Conservation (phyloP, 2,329 filamentous ascomycete species). For the Trichoderma asperellum region DNA sequence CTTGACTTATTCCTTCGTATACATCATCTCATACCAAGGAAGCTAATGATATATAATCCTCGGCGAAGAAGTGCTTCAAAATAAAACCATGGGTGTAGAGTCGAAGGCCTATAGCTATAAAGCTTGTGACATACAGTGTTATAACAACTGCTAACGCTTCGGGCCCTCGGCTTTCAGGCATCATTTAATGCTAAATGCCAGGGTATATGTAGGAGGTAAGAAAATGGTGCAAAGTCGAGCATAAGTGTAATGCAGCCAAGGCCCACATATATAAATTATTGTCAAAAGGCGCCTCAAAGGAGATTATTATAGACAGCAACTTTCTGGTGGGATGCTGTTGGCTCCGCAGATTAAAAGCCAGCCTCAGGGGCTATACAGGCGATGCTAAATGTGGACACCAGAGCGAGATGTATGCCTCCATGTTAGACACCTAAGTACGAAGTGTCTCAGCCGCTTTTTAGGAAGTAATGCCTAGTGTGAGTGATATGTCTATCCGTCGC, state of each 20-base stretch:
- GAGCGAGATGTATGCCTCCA: not conserved
- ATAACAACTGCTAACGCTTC: not conserved
- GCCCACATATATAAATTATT: not conserved
- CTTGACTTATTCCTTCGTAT: not conserved
- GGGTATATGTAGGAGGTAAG: not conserved
- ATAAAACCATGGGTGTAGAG: not conserved
- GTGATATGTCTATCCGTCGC: not conserved
- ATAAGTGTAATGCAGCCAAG: not conserved
- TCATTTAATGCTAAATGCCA: not conserved
- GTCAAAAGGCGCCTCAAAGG: not conserved
- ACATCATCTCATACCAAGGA: not conserved
- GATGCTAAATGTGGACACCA: not conserved
- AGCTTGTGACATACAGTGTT: not conserved
- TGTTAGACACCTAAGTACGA: not conserved
- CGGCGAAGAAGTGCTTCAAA: not conserved
- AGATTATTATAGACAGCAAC: not conserved
- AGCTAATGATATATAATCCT: not conserved
- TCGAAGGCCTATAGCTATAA: not conserved
- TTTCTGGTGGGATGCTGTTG: not conserved
- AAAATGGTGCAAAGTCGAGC: not conserved
- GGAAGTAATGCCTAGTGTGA: not conserved
- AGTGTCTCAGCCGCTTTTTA: not conserved
- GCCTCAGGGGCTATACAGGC: not conserved
- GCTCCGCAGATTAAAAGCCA: not conserved
- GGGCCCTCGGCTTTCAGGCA: not conserved